phyloP scores from a whole-genome alignment of 1,284 basidiomycete genomes.

The Marasmius sp. region DNA sequence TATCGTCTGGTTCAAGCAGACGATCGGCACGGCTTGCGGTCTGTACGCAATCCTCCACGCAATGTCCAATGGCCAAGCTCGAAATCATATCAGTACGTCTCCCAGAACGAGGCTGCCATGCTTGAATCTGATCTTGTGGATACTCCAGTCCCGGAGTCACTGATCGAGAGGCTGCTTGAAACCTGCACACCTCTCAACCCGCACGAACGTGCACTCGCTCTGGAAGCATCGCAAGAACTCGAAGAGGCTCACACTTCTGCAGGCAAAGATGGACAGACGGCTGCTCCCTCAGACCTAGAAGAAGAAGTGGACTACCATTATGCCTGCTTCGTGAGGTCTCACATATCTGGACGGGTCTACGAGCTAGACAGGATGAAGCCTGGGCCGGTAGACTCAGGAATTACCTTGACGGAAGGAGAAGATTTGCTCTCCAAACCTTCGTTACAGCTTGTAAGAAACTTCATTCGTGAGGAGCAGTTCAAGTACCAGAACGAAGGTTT shows the following conservation, averaged over 20 bases:
- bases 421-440: conserved; percentile 28
- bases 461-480: conserved; percentile 21
- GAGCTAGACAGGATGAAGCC: conserved; percentile 34
- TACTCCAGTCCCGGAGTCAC: conserved; percentile 23
- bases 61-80: conserved; percentile 26
- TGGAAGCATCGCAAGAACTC: conserved; percentile 31
- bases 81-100: conserved; percentile 23
- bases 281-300: conserved; percentile 22
- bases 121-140: background rate
- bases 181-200: conserved; percentile 24
- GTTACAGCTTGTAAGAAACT: conserved; percentile 27
- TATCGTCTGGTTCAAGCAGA: conserved; percentile 34
- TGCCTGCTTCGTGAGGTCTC: conserved; percentile 31
- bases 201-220: conserved; percentile 24
- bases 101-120: background rate
- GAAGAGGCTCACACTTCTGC: conserved; percentile 27
- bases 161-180: conserved; percentile 25
- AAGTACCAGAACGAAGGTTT: conserved; percentile 26
- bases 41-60: conserved; percentile 34
- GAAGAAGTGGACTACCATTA: conserved; percentile 32
- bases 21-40: conserved; percentile 35
- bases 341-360: conserved; percentile 27
- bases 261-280: conserved; percentile 26
- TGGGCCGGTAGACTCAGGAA: conserved; percentile 31
- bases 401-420: conserved; percentile 19